Conservation (phyloP, 257 asterid species). For the Lycium barbarum region DNA sequence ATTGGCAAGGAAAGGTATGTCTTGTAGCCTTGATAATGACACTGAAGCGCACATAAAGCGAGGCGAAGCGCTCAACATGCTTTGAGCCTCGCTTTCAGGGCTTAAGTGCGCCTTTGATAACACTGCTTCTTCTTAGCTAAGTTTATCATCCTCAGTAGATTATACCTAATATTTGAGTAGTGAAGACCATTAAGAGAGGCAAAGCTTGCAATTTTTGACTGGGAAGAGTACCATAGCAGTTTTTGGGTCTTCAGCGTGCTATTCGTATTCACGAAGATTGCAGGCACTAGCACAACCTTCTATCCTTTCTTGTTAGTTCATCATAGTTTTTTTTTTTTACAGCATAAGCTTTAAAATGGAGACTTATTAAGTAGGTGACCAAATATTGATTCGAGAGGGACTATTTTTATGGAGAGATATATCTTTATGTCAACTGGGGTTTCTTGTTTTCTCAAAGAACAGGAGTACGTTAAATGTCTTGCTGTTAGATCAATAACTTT, state of each 20-base stretch:
- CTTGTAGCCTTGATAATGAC: no score
- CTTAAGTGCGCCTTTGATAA: no score
- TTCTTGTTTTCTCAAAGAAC: background rate
- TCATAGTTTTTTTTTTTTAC: background rate
- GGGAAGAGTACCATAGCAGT: background rate
- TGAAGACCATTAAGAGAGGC: conserved; percentile 1
- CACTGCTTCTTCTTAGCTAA: background rate
- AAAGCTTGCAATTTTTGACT: conserved; percentile 8
- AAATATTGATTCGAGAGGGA: conserved; percentile 12
- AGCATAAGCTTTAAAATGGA: background rate
- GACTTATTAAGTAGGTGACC: background rate
- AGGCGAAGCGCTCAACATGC: no score
- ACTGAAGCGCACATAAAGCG: no score
- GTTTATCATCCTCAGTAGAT: background rate
- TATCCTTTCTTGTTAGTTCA: background rate
- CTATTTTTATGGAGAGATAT: background rate
- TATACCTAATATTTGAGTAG: background rate
- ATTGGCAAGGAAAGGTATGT: no score
- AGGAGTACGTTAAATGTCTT: background rate
- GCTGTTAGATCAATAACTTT: background rate
- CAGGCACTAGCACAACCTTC: background rate
- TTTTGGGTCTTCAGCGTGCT: background rate
- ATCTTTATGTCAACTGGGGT: background rate
- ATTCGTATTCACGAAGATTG: background rate
- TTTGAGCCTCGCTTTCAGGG: no score